Conservation (phyloP, 1,284 basidiomycete species). For the Moesziomyces sp. region DNA sequence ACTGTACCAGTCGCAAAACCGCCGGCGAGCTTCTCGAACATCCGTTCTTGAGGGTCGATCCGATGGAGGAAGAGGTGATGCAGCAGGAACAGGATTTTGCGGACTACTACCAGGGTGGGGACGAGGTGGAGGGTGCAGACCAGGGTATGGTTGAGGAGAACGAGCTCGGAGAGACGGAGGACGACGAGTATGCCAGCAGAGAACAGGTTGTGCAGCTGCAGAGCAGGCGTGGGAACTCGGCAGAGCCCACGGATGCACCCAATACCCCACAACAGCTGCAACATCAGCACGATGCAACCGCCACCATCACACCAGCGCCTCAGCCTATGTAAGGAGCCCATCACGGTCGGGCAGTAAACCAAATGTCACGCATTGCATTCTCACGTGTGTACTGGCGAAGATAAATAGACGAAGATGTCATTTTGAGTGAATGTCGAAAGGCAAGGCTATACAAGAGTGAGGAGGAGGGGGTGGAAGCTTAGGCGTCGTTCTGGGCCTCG, state of each 20-base stretch:
- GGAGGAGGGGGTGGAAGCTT: constrained; percentile 3
- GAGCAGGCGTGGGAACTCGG: constrained; percentile 18
- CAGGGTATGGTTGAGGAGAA: constrained; percentile 13
- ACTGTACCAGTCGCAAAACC: constrained; percentile 61
- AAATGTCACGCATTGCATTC: background rate
- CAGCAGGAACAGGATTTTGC: constrained; percentile 28
- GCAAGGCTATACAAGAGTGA: background rate
- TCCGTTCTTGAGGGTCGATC: constrained; percentile 51
- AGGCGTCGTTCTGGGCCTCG: constrained; percentile 31
- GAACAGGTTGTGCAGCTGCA: constrained; percentile 35
- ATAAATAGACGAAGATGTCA: constrained; percentile 5
- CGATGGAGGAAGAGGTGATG: constrained; percentile 21
- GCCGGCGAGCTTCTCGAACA: constrained; percentile 57
- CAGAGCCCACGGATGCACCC: constrained; percentile 9
- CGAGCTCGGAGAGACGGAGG: constrained; percentile 26
- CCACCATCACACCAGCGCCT: too few species aligned
- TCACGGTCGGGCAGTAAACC: too few species aligned
- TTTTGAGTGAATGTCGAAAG: background rate
- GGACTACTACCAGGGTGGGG: constrained; percentile 25
- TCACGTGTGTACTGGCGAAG: background rate
- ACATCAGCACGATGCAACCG: background rate
- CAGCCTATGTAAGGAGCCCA: background rate
- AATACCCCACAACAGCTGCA: constrained; percentile 7
- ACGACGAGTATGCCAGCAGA: constrained; percentile 9
- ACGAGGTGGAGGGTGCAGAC: background rate